Evolutionary conservation across 208 protist species (phyloP).

Genomic region (Trypanosoma caninum): DNA sequence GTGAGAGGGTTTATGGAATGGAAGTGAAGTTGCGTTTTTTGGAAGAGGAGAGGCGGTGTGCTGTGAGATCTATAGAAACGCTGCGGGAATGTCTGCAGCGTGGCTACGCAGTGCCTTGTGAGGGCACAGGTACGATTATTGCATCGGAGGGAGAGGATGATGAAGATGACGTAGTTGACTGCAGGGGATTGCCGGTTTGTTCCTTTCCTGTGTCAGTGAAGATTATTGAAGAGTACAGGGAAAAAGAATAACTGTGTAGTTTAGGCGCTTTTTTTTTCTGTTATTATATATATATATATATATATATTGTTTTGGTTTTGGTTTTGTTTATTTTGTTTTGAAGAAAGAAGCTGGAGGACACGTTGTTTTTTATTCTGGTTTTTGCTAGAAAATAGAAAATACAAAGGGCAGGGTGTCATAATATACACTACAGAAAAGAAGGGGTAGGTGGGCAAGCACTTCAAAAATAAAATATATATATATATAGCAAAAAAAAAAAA

Average conservation of each 20-base stretch:
- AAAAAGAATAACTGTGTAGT: not conserved
- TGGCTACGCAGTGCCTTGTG: not conserved
- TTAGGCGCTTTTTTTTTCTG: not conserved
- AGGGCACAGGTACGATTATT: not conserved
- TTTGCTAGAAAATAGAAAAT: too few relatives aligned
- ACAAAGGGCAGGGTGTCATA: too few relatives aligned
- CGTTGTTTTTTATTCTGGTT: too few relatives aligned
- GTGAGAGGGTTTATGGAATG: conserved; percentile 3
- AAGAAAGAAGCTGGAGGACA: too few relatives aligned
- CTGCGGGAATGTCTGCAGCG: not conserved
- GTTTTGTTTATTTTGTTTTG: not conserved
- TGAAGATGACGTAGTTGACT: not conserved
- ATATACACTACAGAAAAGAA: too few relatives aligned
- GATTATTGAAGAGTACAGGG: conserved; percentile 16
- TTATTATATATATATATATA: not conserved
- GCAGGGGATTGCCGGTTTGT: not conserved
- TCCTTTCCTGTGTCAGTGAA: conserved; percentile 13
- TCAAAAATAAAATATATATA: too few relatives aligned
- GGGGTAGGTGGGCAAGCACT: too few relatives aligned
- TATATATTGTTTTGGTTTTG: not conserved
- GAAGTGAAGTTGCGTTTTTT: conserved; percentile 9
- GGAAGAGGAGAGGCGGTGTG: conserved; percentile 12
- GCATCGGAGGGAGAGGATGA: not conserved
- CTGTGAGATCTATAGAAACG: not conserved
- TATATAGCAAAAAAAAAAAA: too few relatives aligned